phyloP scores from a whole-genome alignment of 192 early-diverging fungal species.

The Chytriomyces sp. region DNA sequence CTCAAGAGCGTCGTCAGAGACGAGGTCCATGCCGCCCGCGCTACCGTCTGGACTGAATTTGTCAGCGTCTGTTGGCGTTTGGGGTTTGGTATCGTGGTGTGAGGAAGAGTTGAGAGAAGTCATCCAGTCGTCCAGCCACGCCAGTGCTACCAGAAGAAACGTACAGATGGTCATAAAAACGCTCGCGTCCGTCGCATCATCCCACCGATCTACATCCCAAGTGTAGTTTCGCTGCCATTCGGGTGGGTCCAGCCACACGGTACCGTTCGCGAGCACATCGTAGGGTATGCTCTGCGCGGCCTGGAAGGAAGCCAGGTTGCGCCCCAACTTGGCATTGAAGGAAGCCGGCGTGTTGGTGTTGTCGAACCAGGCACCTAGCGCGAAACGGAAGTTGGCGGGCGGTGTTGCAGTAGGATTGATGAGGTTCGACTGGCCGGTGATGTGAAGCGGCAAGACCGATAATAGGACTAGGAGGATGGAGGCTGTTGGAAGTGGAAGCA shows the following conservation, averaged over 20 bases:
- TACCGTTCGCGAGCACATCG: neutral
- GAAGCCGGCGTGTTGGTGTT: neutral
- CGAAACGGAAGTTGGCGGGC: neutral
- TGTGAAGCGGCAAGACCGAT: no score
- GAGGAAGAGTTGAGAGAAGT: neutral
- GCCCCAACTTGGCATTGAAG: constrained; percentile 1
- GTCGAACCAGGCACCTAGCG: neutral
- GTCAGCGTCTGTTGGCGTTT: constrained; percentile 1
- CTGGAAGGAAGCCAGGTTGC: neutral
- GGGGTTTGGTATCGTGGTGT: no score
- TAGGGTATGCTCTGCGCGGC: neutral
- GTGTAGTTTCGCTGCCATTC: neutral
- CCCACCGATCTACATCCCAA: constrained; percentile 9
- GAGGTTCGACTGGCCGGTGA: no score
- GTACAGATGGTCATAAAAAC: constrained; percentile 12
- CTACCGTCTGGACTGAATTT: neutral
- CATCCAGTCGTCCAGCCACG: neutral
- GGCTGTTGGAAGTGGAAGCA: no score
- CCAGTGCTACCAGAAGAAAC: neutral
- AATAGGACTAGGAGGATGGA: no score
- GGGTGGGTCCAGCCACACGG: constrained; percentile 1
- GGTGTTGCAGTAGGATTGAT: no score
- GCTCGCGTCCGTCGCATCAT: neutral
- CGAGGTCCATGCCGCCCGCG: constrained; percentile 1
- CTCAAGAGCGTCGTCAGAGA: constrained; percentile 13